Conservation (phyloP, 2,329 filamentous ascomycete species). For the Nigrospora oryzae region DNA sequence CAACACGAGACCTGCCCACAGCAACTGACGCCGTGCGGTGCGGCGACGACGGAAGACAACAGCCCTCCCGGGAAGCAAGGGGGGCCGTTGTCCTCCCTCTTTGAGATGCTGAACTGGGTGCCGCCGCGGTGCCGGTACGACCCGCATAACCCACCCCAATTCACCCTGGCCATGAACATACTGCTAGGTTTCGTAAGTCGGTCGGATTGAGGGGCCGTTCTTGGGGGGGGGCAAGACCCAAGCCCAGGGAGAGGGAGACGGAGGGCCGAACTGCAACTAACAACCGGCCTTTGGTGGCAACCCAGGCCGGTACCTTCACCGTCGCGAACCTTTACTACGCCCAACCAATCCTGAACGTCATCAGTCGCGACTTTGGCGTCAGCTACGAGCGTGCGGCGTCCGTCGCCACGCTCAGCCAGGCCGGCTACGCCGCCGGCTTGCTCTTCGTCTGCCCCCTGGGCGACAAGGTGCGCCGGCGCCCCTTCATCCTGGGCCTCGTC, state of each 20-base stretch:
- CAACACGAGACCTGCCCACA: too few species aligned
- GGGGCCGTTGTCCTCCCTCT: constrained; percentile 4
- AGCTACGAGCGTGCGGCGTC: constrained; percentile 47
- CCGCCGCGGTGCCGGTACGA: constrained; percentile 63
- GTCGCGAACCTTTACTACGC: constrained; percentile 65
- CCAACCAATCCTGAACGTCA: constrained; percentile 58
- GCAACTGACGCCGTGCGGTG: too few species aligned
- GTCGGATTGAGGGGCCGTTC: too few species aligned
- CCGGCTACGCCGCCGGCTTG: constrained; percentile 58
- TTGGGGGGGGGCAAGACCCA: too few species aligned
- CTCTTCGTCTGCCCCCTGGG: constrained; percentile 60
- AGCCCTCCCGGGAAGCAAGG: not conserved
- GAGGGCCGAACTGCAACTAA: not conserved
- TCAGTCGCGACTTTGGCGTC: constrained; percentile 55
- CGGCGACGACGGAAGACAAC: too few species aligned
- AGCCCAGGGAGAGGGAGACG: not conserved
- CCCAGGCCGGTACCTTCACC: constrained; percentile 42
- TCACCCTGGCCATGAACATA: constrained; percentile 61
- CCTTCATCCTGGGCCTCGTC: constrained; percentile 53
- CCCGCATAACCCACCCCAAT: constrained; percentile 54
- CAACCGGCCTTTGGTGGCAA: too few species aligned
- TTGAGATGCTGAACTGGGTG: constrained; percentile 41
- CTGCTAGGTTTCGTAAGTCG: constrained; percentile 54
- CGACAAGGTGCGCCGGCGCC: constrained; percentile 48
- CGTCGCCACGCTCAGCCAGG: constrained; percentile 60